Conservation (phyloP, 2,329 filamentous ascomycete genomes). For the Colletotrichum godetiae region DNA sequence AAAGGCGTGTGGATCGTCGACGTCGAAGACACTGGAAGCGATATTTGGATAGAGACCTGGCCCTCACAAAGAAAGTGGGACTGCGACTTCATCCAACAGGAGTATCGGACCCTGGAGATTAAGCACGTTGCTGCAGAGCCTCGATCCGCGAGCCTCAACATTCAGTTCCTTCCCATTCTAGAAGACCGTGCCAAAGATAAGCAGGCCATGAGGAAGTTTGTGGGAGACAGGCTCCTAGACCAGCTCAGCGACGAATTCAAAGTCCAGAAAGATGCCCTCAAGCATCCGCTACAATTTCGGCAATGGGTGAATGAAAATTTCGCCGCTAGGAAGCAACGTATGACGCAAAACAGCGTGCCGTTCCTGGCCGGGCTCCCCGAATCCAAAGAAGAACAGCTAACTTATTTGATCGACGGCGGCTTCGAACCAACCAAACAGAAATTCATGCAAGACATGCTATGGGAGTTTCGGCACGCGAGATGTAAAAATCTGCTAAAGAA, state of each 20-base stretch:
- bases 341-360: slow-evolving; percentile 51
- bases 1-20: slow-evolving; percentile 82
- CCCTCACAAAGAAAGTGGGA: slow-evolving; percentile 77
- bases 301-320: slow-evolving; percentile 64
- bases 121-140: slow-evolving; percentile 59
- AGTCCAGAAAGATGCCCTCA: slow-evolving; percentile 61
- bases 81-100: slow-evolving; percentile 56
- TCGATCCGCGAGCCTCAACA: slow-evolving; percentile 68
- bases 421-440: slow-evolving; percentile 63
- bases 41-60: slow-evolving; percentile 75
- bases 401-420: slow-evolving; percentile 66
- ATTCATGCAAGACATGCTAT: slow-evolving; percentile 61
- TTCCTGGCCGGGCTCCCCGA: slow-evolving; percentile 64
- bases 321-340: slow-evolving; percentile 47
- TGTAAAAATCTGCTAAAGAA: slow-evolving; percentile 65
- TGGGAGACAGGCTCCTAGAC: slow-evolving; percentile 61
- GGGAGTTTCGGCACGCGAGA: slow-evolving; percentile 59
- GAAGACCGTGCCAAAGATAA: slow-evolving; percentile 65
- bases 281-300: slow-evolving; percentile 60
- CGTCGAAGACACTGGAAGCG: slow-evolving; percentile 53
- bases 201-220: slow-evolving; percentile 54
- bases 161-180: slow-evolving; percentile 76
- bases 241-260: slow-evolving; percentile 65
- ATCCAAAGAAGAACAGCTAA: slow-evolving; percentile 61
- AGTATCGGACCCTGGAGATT: slow-evolving; percentile 75